Conservation (phyloP, 1,284 basidiomycete genomes). For the Marasmius fiardii region DNA sequence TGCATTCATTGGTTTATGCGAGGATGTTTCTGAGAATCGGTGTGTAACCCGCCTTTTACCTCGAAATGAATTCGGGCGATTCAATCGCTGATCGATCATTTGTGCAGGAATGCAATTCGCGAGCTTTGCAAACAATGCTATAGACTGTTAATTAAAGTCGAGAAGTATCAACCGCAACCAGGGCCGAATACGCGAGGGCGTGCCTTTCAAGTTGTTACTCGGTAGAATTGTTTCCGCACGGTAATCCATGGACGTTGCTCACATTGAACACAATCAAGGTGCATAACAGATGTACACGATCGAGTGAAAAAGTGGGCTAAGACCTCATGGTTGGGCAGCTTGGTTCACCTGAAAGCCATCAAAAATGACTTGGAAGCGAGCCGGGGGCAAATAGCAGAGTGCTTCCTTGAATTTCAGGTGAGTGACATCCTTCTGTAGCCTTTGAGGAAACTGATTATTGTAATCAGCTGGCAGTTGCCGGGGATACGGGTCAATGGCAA, state of each 20-base stretch:
- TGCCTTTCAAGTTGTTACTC: neutral
- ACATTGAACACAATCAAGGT: no score
- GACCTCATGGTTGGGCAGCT: neutral
- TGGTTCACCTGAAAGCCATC: neutral
- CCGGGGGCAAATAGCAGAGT: neutral
- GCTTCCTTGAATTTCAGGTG: constrained; percentile 13
- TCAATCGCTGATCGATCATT: constrained; percentile 1
- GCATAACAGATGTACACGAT: neutral
- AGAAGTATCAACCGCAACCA: neutral
- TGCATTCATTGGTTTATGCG: constrained; percentile 38
- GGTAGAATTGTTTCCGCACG: neutral
- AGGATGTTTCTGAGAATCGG: constrained; percentile 44
- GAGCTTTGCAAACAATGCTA: constrained; percentile 33
- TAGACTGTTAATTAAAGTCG: constrained; percentile 33
- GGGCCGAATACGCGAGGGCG: constrained; percentile 1
- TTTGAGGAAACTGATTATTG: neutral
- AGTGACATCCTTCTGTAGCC: constrained; percentile 12
- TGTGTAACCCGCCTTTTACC: constrained; percentile 14
- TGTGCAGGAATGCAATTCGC: constrained; percentile 39
- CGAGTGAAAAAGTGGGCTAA: neutral
- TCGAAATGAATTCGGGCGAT: neutral
- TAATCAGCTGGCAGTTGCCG: constrained; percentile 35
- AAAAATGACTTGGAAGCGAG: neutral
- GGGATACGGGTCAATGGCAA: constrained; percentile 45
- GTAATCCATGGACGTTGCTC: no score